Evolutionary conservation across 352 stramenopile genomes (phyloP), one percentile per base, ranked within the genome.

Genomic region (Pythium coloratum): DNA sequence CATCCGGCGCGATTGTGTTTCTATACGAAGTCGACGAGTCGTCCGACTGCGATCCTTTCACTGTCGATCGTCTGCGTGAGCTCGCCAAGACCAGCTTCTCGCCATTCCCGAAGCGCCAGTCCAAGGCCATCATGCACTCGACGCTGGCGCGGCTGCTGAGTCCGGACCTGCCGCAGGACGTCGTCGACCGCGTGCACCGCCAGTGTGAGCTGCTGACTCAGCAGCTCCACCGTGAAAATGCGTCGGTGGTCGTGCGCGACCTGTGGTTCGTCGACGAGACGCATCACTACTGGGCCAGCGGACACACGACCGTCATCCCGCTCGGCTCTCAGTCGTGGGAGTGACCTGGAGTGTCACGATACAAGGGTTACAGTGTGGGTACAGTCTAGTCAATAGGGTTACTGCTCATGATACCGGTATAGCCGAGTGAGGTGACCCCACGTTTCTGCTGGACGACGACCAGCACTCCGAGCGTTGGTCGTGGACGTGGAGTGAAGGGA

Each of bases 211-310:
- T 70, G 32, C 71, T 91, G 44, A 89, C 82, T 2, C 51, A 77
- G 38, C 55, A 74, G 38, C 55, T 91, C 12, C 54, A 36, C 14
- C 46, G 38, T 2, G 54, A 81, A 13, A 66, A 63, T 6, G 62
- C 71, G 28, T 71, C 61, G 24, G 74, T 78, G 38, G 63, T 78
- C 13, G 76, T 89, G 47, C 60, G 79, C 9, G 76, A 82, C 24
- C 70, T 92, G 14, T 92, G 84, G 84, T 88, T 82, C 44, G 78
- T 91, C 6, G 79, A 91, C 58, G 84, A 92, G 64, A 87, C 81
- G 12, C 82, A 91, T 30, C 66, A 87, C 34, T 78, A 86, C 60
- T 91, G 80, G 30, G 78, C 81, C 1, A 69, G 77, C 53, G 82
- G 82, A 1, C 66, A 71, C 47, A 86, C 76, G 55, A 86, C 80